phyloP scores from a whole-genome alignment of 2,329 filamentous ascomycete species.

The Grosmannia huntii region DNA sequence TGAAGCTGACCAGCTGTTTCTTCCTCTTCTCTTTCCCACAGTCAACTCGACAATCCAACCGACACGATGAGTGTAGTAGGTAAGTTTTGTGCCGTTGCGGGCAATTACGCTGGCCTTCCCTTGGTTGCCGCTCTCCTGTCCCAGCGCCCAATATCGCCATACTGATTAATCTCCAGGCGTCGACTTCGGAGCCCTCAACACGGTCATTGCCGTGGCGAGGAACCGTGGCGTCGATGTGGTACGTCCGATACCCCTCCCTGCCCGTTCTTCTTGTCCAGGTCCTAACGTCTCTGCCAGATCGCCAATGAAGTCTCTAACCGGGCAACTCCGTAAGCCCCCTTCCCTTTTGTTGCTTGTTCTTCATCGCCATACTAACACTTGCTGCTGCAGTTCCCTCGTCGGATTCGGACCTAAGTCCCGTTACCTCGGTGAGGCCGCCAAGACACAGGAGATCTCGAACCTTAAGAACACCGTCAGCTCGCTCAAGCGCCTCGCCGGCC shows the following conservation, averaged over 20 bases:
- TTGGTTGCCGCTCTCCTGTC: background rate
- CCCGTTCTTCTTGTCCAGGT: background rate
- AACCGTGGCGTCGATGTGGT: constrained; percentile 99
- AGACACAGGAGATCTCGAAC: constrained; percentile 98
- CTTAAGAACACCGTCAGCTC: constrained; percentile 95
- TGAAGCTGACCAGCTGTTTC: background rate
- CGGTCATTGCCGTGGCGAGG: constrained; percentile 91
- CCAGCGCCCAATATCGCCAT: background rate
- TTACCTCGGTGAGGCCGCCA: constrained; percentile 88
- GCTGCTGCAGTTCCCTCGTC: constrained; percentile 61
- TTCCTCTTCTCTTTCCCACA: background rate
- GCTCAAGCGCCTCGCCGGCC: constrained; percentile 85
- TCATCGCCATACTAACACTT: constrained; percentile 5
- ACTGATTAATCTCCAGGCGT: constrained; percentile 42
- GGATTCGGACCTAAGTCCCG: constrained; percentile 89
- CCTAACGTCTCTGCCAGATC: constrained; percentile 45
- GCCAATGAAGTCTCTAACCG: constrained; percentile 99
- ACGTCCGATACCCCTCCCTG: constrained; percentile 32
- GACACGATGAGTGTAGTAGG: constrained; percentile 14
- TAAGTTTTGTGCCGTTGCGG: constrained; percentile 4
- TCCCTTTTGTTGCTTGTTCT: background rate
- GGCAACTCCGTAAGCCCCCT: constrained; percentile 80
- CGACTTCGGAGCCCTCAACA: constrained; percentile 94
- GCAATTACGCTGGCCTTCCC: background rate
- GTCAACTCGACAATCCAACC: constrained; percentile 1